Evolutionary conservation across 306 rosid species (phyloP), one percentile per base, ranked within the genome.

Genomic region (Prosopis cineraria): DNA sequence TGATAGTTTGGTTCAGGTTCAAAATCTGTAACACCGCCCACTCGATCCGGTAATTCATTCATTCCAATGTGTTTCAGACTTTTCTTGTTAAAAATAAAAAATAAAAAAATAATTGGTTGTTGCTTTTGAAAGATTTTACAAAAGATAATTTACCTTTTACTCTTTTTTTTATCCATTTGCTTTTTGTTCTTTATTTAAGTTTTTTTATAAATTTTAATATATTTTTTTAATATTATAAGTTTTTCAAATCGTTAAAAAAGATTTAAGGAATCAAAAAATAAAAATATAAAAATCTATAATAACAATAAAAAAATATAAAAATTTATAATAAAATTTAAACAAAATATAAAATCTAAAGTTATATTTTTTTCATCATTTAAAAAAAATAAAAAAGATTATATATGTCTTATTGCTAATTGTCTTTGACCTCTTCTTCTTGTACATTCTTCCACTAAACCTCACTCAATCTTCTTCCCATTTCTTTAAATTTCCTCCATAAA

Each of bases 341-440:
- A n/a, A n/a, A n/a, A n/a, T n/a, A n/a, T n/a, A n/a, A n/a, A n/a
- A n/a, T n/a, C n/a, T n/a, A n/a, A n/a, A n/a, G n/a, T n/a, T n/a
- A n/a, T n/a, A n/a, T n/a, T n/a, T n/a, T n/a, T n/a, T n/a, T n/a
- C n/a, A n/a, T n/a, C n/a, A n/a, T n/a, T n/a, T n/a, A n/a, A n/a
- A n/a, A n/a, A n/a, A n/a, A n/a, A n/a, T n/a, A n/a, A 37, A 52
- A 73, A 67, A 34, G 81, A 68, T 19, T 11, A 31, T 0, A 17
- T 63, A 22, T 76, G 87, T 60, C n/a, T n/a, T n/a, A n/a, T n/a
- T n/a, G n/a, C n/a, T n/a, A n/a, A n/a, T n/a, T n/a, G n/a, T n/a
- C 60, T 27, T 81, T 77, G 86, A 81, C 88, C 44, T 60, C 29
- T 78, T 84, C 84, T 13, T 0, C 83, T 14, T 0, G 64, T 30